A percentile compares a stretch with the other conserved stretches of the same genome.
Evolutionary conservation across 495 filamentous ascomycete genomes (phyloP).

Genomic region (Rostrohypoxylon terebratum): DNA sequence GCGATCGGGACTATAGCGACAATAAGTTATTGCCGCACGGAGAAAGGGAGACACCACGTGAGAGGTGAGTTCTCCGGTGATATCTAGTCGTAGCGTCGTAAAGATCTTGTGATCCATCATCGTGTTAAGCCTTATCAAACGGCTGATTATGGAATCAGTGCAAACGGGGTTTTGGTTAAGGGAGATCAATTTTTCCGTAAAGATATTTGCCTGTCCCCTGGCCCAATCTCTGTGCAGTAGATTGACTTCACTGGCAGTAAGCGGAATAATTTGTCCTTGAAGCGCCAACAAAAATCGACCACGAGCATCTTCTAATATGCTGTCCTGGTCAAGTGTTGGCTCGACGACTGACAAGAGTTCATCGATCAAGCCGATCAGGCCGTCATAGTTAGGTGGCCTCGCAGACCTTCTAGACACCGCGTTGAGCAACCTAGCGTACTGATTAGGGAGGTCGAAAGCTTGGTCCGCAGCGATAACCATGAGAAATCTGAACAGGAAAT

Average conservation of each 20-base stretch:
- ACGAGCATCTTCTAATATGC: constrained; percentile 54
- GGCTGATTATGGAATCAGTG: constrained; percentile 59
- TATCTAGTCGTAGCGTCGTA: constrained; percentile 49
- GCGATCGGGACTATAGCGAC: constrained; percentile 44
- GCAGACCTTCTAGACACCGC: constrained; percentile 63
- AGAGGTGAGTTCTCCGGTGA: constrained; percentile 51
- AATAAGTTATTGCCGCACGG: constrained; percentile 52
- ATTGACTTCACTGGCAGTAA: constrained; percentile 56
- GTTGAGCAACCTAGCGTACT: constrained; percentile 57
- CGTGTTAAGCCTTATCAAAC: constrained; percentile 53
- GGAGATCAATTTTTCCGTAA: constrained; percentile 62
- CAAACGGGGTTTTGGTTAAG: constrained; percentile 61
- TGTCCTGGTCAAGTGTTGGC: constrained; percentile 57
- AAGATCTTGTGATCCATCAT: constrained; percentile 53
- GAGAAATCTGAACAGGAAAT: constrained; percentile 68
- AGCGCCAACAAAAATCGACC: constrained; percentile 44
- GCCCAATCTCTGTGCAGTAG: constrained; percentile 58
- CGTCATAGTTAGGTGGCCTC: constrained; percentile 64
- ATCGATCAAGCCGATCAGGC: constrained; percentile 67
- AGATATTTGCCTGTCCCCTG: constrained; percentile 54
- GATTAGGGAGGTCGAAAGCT: constrained; percentile 53
- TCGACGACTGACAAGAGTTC: constrained; percentile 61
- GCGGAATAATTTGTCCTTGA: constrained; percentile 48
- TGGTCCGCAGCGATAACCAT: constrained; percentile 73
- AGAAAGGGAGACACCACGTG: constrained; percentile 54